A percentile compares a stretch with the other conserved stretches of the same genome.
These are phyloP conservation scores for Dalechampia spathulata DNA, from an alignment of 441 rosid species.

Conservation along the genomic window DNA sequence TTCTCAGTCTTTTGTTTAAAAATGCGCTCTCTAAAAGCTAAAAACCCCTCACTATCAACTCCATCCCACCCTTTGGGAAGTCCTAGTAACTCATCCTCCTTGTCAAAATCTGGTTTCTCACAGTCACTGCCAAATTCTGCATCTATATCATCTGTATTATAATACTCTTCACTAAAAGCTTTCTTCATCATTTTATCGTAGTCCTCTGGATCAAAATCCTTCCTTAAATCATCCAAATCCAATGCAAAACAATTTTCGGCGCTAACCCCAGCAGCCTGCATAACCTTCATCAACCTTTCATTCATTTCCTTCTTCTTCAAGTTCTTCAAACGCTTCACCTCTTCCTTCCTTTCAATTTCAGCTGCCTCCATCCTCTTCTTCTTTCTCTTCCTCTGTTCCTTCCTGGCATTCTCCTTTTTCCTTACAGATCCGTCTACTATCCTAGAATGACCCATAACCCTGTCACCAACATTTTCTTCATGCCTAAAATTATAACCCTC, in stretches of 20 bases:
- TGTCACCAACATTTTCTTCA: slow-evolving; percentile 61
- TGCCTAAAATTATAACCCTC: slow-evolving; percentile 37
- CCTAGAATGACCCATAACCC: slow-evolving; percentile 67
- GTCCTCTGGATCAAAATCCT: slow-evolving; percentile 75
- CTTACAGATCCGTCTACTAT: slow-evolving; percentile 50
- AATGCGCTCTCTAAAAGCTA: slow-evolving; percentile 55
- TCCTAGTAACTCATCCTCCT: slow-evolving; percentile 85
- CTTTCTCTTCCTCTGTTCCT: slow-evolving; percentile 60
- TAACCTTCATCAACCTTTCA: slow-evolving; percentile 62
- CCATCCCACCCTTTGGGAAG: slow-evolving; percentile 69
- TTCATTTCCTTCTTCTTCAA: slow-evolving; percentile 79
- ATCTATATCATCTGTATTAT: slow-evolving; percentile 52
- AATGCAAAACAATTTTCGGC: slow-evolving; percentile 36
- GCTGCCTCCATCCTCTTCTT: slow-evolving; percentile 58
- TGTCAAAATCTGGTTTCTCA: slow-evolving; percentile 74
- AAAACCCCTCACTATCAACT: slow-evolving; percentile 50
- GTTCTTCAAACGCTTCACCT: slow-evolving; percentile 81
- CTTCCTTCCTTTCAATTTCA: slow-evolving; percentile 70
- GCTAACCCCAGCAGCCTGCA: slow-evolving; percentile 56
- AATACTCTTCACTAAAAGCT: slow-evolving; percentile 51
- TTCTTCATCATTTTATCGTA: slow-evolving; percentile 76
- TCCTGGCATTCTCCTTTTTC: slow-evolving; percentile 67
- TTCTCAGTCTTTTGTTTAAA: slow-evolving; percentile 33
- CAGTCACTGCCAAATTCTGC: slow-evolving; percentile 36
- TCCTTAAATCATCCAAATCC: slow-evolving; percentile 46